Evolutionary conservation across 202 grass and related monocot species (phyloP), one percentile per base, ranked within the genome.

Genomic region (Zizania palustris): DNA sequence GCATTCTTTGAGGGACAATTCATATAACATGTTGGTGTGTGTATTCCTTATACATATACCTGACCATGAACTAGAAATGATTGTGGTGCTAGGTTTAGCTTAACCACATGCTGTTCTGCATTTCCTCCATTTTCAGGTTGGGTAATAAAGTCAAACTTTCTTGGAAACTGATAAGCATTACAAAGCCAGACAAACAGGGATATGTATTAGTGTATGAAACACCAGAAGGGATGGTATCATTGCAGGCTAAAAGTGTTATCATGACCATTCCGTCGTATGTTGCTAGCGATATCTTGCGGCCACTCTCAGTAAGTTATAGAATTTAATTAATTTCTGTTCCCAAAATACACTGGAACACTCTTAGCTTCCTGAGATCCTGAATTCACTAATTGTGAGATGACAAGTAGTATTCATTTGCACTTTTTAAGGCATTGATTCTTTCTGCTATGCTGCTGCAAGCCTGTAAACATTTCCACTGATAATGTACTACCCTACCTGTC

Each of bases 261-360:
- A 87, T 99, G 65, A 99, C 96, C 16, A 77, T 99, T 66, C 96
- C 96, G 4, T 93, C 96, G 54, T 90, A 93, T 80, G 67, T 99
- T 81, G 89, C 96, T 83, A 87, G 92, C 59, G 67, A 87, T 67
- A 90, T 99, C 38, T 79, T 99, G 64, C 92, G 81, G 20, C 96
- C 96, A 73, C 89, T 99, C 71, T 93, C 96, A 74, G 96, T 99
- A 86, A 82, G 96, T 95, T 43, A 54, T 44, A 69, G 9, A 4
- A 42, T 54, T 54, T 13, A 38, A 59, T 65, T 42, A 63, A 39
- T 69, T 80, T 45, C 57, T 49, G 20, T 80, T 73, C 69, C 16
- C 0, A 39, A 19, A 87, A 67, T 28, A 21, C 11, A 36, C 38
- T 71, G 7, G 33, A 36, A 61, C 19, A 60, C 13, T 76, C 15